Percentiles rank a stretch among this genome's conserved stretches.
Evolutionary conservation across 2,329 filamentous ascomycete genomes (phyloP).

Genomic region (Raffaelea deltoideospora): DNA sequence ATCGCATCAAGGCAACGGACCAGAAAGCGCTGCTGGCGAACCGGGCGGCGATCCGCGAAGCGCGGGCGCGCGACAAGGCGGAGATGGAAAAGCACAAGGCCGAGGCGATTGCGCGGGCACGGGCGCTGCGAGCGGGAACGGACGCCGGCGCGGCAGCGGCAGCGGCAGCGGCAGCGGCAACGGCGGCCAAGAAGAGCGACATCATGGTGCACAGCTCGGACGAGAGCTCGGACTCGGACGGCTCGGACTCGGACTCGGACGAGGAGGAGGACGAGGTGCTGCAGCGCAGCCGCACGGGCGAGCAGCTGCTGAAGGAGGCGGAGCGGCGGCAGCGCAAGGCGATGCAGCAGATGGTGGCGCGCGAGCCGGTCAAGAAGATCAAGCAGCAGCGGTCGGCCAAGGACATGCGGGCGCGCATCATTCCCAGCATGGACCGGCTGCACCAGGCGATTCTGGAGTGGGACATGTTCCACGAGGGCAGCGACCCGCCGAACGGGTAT

Average conservation of each 20-base stretch:
- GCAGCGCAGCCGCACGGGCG: conserved; percentile 27
- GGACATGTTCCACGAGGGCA: conserved; percentile 86
- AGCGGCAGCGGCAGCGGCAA: conserved; percentile 37
- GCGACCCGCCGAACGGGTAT: conserved; percentile 65
- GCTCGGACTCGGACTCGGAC: no score
- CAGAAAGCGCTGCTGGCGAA: conserved; percentile 19
- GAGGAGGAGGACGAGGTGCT: conserved; percentile 50
- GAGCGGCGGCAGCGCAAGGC: conserved; percentile 33
- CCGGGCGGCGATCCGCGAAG: conserved; percentile 50
- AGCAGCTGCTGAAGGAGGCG: conserved; percentile 33
- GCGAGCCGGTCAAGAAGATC: conserved; percentile 68
- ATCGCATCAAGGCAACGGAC: conserved; percentile 23
- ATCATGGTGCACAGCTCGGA: conserved; percentile 81
- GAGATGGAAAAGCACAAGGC: conserved; percentile 59
- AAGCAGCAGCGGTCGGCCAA: conserved; percentile 70
- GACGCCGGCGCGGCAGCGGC: no score
- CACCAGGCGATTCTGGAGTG: conserved; percentile 80
- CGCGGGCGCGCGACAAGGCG: conserved; percentile 59
- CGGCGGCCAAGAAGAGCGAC: conserved; percentile 57
- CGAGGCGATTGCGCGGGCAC: conserved; percentile 55
- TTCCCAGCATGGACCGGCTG: conserved; percentile 72
- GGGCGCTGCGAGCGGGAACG: conserved; percentile 38
- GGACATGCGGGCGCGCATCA: conserved; percentile 84
- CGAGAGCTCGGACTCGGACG: no score
- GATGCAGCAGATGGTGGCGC: conserved; percentile 28